Evolutionary conservation across 768 basidiomycete species (phyloP).

Genomic region (Suillus decipiens): DNA sequence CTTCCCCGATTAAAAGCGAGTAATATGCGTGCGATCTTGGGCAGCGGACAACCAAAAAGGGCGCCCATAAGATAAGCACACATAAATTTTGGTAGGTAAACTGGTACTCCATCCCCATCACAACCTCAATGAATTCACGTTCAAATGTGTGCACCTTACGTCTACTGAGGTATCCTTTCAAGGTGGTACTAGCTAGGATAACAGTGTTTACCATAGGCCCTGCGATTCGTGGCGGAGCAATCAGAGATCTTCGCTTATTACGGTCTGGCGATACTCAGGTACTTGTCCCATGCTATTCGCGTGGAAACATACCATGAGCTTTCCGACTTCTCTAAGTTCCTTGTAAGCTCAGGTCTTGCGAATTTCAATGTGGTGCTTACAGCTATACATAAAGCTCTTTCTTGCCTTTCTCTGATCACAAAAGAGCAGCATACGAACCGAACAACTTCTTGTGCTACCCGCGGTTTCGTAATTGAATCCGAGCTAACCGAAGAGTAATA

Average conservation of each 20-base stretch:
- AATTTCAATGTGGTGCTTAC: neutral
- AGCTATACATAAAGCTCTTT: slow-evolving; percentile 15
- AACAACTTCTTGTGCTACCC: slow-evolving; percentile 15
- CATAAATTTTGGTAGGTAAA: slow-evolving; percentile 1
- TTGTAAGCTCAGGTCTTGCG: slow-evolving; percentile 7
- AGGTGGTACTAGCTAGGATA: slow-evolving; percentile 6
- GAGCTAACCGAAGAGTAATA: slow-evolving; percentile 5
- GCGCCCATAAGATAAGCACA: slow-evolving; percentile 12
- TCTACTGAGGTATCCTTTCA: neutral
- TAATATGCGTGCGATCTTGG: slow-evolving; percentile 17
- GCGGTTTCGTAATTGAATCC: slow-evolving; percentile 20
- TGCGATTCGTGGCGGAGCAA: slow-evolving; percentile 21
- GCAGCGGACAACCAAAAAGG: slow-evolving; percentile 22
- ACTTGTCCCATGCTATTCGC: slow-evolving; percentile 15
- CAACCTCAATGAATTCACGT: neutral
- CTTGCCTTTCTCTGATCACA: slow-evolving; percentile 12
- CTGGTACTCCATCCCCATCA: neutral
- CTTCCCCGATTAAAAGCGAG: slow-evolving; percentile 27
- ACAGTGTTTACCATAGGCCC: slow-evolving; percentile 12
- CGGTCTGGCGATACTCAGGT: slow-evolving; percentile 26
- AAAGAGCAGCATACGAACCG: slow-evolving; percentile 10
- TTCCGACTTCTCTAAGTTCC: neutral
- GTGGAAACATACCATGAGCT: slow-evolving; percentile 3
- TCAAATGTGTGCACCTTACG: too few species aligned
- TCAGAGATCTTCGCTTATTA: slow-evolving; percentile 27